Evolutionary conservation across 176 grass and related monocot genomes (phyloP).

Genomic region (Guadua angustifolia): DNA sequence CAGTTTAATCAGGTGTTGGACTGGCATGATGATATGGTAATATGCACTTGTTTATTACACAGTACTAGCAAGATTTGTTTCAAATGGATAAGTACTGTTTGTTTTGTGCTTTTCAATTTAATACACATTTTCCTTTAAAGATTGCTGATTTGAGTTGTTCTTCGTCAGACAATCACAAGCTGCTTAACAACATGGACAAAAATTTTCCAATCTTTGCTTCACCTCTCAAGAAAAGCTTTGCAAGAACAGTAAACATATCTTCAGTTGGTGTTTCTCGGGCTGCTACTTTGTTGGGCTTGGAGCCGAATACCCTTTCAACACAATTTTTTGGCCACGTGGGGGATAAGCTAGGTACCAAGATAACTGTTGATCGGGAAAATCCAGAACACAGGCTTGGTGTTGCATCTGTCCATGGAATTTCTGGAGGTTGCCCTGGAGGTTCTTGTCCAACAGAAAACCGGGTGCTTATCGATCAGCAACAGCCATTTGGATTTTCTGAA

Average conservation of each 20-base stretch:
- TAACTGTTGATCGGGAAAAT: slow-evolving; percentile 48
- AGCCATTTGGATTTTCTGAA: slow-evolving; percentile 42
- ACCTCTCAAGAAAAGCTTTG: slow-evolving; percentile 61
- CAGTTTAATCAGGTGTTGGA: slow-evolving; percentile 39
- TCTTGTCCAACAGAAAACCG: slow-evolving; percentile 49
- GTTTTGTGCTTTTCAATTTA: not conserved
- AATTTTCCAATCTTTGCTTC: slow-evolving; percentile 46
- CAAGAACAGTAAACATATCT: slow-evolving; percentile 72
- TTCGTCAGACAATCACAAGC: slow-evolving; percentile 46
- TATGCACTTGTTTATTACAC: slow-evolving; percentile 4
- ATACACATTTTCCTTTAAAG: slow-evolving; percentile 1
- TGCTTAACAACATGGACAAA: slow-evolving; percentile 41
- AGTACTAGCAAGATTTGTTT: slow-evolving; percentile 25
- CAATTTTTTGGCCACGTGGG: slow-evolving; percentile 62
- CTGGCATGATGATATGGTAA: slow-evolving; percentile 19
- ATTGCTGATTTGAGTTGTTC: slow-evolving; percentile 39
- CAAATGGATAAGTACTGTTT: slow-evolving; percentile 12
- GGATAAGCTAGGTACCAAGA: slow-evolving; percentile 53
- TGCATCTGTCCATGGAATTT: slow-evolving; percentile 35
- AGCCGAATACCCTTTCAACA: slow-evolving; percentile 61
- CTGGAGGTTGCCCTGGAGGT: slow-evolving; percentile 25
- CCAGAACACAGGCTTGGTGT: slow-evolving; percentile 31
- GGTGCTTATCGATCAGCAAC: slow-evolving; percentile 43
- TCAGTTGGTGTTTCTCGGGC: slow-evolving; percentile 68
- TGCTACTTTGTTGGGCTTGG: slow-evolving; percentile 79